Base-by-base conservation (phyloP, 2,329 filamentous ascomycete species). In the Colletotrichum sp. region DNA sequence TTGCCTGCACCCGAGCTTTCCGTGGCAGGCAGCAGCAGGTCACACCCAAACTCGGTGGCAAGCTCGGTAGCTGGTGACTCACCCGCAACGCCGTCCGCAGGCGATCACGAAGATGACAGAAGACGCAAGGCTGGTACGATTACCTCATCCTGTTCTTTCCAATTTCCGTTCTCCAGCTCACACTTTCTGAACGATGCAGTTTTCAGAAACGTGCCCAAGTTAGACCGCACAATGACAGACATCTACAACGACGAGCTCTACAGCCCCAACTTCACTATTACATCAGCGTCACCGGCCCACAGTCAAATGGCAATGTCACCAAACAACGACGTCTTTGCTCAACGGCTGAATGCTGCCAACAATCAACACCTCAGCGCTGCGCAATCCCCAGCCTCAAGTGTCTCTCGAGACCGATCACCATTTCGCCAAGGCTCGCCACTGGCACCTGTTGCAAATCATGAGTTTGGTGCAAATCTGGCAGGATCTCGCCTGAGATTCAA, bases 161-260 rank as follows among this genome's bases (percentile, higher is more conserved):
- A 68, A n/a, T 65, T 77, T 52, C 3, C 21, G 16, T 55, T 10
- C n/a, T 8, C 0, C 16, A 70, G 60, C 67, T 72, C 90, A 89
- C 86, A 91, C 2, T 8, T 13, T 26, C 26, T 7, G 18, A 32
- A 61, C n/a, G 21, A 48, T 8, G 4, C 15, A 78, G 77, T 52
- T 0, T 75, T 78, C 78, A 84, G 87, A 77, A 87, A 88, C 52
- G 87, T 93, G 30, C 94, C 96, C 30, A 97, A 96, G 85, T 90
- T 98, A 78, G 93, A 96, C 79, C 91, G 95, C 72, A 97, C 96
- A 1, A 95, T 97, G 86, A 96, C 95, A 21, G 95, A 98, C 81
- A 90, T 95, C 66, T 96, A 94, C 81, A 90, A 92, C 80, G 96
- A 98, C 83, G 95, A 97, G 83, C 90, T 98, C 1, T 98, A 95